Percentiles rank a stretch among this genome's conserved stretches.
Evolutionary conservation across 495 filamentous ascomycete species (phyloP).

Genomic region (Cenococcum geophilum): DNA sequence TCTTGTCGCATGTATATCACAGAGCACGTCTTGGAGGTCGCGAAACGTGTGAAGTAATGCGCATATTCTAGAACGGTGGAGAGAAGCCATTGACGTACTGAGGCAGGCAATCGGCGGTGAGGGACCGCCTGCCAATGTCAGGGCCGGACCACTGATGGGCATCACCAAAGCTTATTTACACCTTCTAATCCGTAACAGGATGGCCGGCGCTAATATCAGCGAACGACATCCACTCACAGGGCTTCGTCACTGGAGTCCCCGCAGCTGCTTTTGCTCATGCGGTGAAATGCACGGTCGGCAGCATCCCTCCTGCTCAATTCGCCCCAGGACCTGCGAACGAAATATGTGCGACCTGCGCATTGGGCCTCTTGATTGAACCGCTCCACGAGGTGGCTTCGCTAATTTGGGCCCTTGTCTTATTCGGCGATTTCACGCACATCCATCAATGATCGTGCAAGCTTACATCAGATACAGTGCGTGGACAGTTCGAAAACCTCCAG

Average conservation of each 20-base stretch:
- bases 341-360: no score
- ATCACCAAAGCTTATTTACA: background rate
- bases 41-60: constrained; percentile 6
- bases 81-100: background rate
- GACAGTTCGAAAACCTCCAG: no score
- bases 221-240: background rate
- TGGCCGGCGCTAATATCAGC: constrained; percentile 1
- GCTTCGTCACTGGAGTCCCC: background rate
- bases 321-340: background rate
- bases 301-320: background rate
- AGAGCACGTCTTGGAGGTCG: background rate
- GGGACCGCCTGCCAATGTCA: background rate
- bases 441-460: no score
- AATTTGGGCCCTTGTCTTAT: background rate
- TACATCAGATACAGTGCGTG: no score
- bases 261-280: constrained; percentile 22
- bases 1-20: background rate
- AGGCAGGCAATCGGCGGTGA: background rate
- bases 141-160: no score
- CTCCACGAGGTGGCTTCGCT: background rate
- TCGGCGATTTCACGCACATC: background rate
- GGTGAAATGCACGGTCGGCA: constrained; percentile 3
- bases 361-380: background rate
- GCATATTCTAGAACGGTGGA: background rate
- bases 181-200: background rate